Conservation (phyloP, 441 rosid genomes). For the Syzygium malaccense region DNA sequence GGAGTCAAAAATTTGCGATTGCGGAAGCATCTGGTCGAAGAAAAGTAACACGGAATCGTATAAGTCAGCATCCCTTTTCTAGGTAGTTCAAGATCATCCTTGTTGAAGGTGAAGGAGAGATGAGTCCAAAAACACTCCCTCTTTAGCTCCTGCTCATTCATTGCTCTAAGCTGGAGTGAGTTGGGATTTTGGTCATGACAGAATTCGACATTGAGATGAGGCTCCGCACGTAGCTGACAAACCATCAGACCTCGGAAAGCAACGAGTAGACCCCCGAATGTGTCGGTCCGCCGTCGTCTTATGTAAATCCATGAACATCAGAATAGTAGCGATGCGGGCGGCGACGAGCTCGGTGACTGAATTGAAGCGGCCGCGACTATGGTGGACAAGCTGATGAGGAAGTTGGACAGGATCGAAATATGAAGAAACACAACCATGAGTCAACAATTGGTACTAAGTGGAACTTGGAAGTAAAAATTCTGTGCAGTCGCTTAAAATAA, state of each 20-base stretch:
- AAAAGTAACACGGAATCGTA: background rate
- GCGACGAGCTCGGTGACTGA: background rate
- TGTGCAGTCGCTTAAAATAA: background rate
- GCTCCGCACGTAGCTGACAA: rapidly evolving
- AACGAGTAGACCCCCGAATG: background rate
- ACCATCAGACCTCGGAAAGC: background rate
- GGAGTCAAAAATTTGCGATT: background rate
- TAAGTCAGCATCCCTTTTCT: background rate
- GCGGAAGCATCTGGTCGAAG: background rate
- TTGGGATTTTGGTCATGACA: background rate
- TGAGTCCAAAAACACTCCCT: background rate
- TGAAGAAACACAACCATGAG: background rate
- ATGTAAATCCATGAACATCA: background rate
- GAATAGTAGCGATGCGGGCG: background rate
- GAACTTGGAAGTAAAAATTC: background rate
- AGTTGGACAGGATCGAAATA: background rate
- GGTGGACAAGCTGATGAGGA: background rate
- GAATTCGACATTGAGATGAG: background rate
- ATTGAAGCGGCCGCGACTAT: background rate
- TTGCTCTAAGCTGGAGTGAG: background rate
- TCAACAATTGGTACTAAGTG: background rate
- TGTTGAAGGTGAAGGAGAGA: background rate
- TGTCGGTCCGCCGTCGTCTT: background rate
- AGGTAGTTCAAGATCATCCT: background rate
- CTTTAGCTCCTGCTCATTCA: background rate